Base-by-base conservation (phyloP, 2,329 filamentous ascomycete species). In the Nigrospora osmanthi region DNA sequence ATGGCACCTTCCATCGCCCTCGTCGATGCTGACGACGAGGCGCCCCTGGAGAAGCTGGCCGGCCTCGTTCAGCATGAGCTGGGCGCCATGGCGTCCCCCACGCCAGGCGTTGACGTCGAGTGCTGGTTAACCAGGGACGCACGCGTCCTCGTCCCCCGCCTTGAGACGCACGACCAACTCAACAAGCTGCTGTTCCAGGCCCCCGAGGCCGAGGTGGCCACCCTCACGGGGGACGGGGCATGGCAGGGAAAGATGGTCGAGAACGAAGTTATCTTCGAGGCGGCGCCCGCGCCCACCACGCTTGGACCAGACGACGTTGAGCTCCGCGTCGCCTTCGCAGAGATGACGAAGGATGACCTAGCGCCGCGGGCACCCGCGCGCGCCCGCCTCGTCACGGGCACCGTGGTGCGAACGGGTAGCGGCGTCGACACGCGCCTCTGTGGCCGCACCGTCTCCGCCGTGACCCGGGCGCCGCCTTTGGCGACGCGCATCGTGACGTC, bases 51-150 rank as follows among this genome's bases (percentile, higher is more conserved):
- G 7, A 35, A 15, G 28, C 13, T 36, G 6, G 37, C 43, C 6
- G 37, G 37, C 28, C 9, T 45, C 12, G 30, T 45, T 12, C 37
- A 40, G 10, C 15, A 41, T 11, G 13, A 41, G 31, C 37, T 45
- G 28, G 15, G n/a, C 4, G 16, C 17, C 19, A 23, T 23, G 19
- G 6, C 19, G 19, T 23, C 19, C 19, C 19, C 19, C 19, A 23
- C 19, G 6, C 19, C 19, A 4, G 19, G 19, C 19, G 17, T 41
- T 17, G 43, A 41, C 11, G 11, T 45, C 17, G 43, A 45, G 32
- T 45, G 13, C 38, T 45, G 43, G 43, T 30, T 45, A 14, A 45
- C 43, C 14, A 16, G 23, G 13, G 43, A 41, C 31, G 40, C 43
- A 23, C 14, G n/a, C 11, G 37, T 45, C 14, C 31, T 45, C 4